Evolutionary conservation across 257 asterid genomes (phyloP), one percentile per base, ranked within the genome.

Genomic region (Nicotiana noctiflora): DNA sequence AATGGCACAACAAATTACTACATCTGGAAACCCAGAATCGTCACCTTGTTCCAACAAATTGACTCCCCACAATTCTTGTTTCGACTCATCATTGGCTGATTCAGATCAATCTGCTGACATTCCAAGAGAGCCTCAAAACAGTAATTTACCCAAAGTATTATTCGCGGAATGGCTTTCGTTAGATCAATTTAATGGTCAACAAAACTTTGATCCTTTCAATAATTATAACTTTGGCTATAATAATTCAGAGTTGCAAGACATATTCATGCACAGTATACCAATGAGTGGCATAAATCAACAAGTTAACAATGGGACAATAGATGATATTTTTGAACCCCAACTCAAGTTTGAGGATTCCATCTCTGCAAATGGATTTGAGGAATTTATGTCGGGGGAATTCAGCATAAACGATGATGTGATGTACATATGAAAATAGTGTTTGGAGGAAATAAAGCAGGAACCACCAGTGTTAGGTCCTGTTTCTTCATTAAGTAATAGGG

Each of bases 101-200:
- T 86, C 88, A 63, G 90, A 89, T 37, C 89, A 86, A 76, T 85
- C 88, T 2, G 81, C 13, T 65, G 75, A 85, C n/a, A 31, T 60
- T 63, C 75, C 76, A 29, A 27, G 6, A 18, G 85, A 80, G 72
- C 46, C 76, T 80, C 82, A 59, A 31, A 86, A 82, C n/a, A 52
- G 85, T 82, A 88, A 52, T 49, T 82, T 89, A 27, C 98, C 98
- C 0, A 91, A 92, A 84, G 83, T 93, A 65, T 55, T 94, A 6
- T 94, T 94, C 64, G 84, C 98, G 2, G 98, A 94, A 81, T 94
- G 98, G 98, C 85, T 94, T 13, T 84, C 87, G 13, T 72, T 83
- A 0, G 96, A 94, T 80, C 85, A 84, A 57, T 88, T 88, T 76
- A 84, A 81, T 23, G 77, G 80, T 21, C 87, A 79, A 57, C 82